phyloP scores from a whole-genome alignment of 2,329 filamentous ascomycete species.

The Penicillium sp. region DNA sequence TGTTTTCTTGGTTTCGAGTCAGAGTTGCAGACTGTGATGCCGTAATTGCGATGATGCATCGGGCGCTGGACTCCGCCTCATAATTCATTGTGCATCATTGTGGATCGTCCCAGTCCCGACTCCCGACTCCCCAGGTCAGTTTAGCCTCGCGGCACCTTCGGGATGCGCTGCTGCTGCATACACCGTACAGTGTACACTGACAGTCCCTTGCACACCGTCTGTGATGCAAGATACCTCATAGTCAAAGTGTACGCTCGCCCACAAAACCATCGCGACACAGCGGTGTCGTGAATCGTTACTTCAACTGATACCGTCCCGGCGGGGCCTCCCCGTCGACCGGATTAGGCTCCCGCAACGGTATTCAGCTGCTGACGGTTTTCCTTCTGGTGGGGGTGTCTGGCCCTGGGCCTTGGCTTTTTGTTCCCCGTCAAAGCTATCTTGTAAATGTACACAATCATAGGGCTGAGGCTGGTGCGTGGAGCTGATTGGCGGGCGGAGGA shows the following conservation, averaged over 20 bases:
- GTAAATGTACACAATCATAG: not conserved
- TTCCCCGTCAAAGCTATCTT: not conserved
- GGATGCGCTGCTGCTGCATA: not conserved
- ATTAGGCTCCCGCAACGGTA: slow-evolving; percentile 17
- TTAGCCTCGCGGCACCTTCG: not conserved
- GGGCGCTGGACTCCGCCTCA: slow-evolving; percentile 12
- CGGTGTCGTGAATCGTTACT: not conserved
- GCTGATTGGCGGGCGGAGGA: not conserved
- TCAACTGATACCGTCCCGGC: not conserved
- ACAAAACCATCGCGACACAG: not conserved
- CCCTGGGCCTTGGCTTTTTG: not conserved
- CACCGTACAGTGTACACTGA: not conserved
- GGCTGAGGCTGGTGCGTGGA: not conserved
- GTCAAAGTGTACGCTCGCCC: not conserved
- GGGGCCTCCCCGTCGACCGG: not conserved
- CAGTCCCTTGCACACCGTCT: not conserved
- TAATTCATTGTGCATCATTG: slow-evolving; percentile 3
- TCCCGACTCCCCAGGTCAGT: not conserved
- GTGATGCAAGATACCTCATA: not conserved
- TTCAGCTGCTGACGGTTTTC: slow-evolving; percentile 28
- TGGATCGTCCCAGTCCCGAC: not conserved
- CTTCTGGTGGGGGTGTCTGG: not conserved
- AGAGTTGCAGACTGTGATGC: no score
- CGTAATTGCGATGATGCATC: slow-evolving; percentile 8
- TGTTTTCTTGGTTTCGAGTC: no score